Percentiles rank a stretch among this genome's conserved stretches.
Evolutionary conservation across 1,284 basidiomycete species (phyloP).

Genomic region (Anthracocystis walkeri): DNA sequence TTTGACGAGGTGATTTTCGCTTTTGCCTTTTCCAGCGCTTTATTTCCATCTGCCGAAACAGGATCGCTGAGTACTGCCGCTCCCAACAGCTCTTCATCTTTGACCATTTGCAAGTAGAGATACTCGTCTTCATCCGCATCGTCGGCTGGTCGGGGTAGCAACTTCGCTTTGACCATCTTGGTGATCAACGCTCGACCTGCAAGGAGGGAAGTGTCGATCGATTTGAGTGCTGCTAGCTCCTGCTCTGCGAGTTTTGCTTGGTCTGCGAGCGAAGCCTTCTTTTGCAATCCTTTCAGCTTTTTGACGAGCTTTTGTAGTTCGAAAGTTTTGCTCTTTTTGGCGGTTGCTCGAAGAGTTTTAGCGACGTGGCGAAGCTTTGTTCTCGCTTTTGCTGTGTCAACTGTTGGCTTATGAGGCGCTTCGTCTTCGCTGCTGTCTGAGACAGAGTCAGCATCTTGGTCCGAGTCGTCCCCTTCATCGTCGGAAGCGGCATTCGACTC

Average conservation of each 20-base stretch:
- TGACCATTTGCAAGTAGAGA: constrained; percentile 30
- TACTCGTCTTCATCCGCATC: constrained; percentile 3
- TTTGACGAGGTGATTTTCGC: constrained; percentile 83
- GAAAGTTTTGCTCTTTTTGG: constrained; percentile 84
- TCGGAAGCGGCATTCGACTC: constrained; percentile 1
- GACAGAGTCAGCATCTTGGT: not conserved
- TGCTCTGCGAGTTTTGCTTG: constrained; percentile 71
- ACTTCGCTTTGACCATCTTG: constrained; percentile 60
- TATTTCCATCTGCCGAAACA: constrained; percentile 11
- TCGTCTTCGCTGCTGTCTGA: constrained; percentile 12
- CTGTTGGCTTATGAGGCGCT: not conserved
- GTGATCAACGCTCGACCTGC: constrained; percentile 50
- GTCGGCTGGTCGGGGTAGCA: constrained; percentile 36
- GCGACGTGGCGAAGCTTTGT: constrained; percentile 74
- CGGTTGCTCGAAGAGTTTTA: constrained; percentile 77
- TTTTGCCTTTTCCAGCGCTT: constrained; percentile 76
- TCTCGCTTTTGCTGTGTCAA: constrained; percentile 32
- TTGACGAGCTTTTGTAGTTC: constrained; percentile 87
- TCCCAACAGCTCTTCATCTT: constrained; percentile 59
- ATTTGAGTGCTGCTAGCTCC: constrained; percentile 80
- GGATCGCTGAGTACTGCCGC: constrained; percentile 45
- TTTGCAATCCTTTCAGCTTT: constrained; percentile 78
- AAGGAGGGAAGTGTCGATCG: constrained; percentile 63
- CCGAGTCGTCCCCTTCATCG: not conserved
- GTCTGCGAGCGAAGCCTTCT: constrained; percentile 63